Evolutionary conservation across 2,329 filamentous ascomycete species (phyloP), one percentile per base, ranked within the genome.

Genomic region (Neonectria neomacrospora): DNA sequence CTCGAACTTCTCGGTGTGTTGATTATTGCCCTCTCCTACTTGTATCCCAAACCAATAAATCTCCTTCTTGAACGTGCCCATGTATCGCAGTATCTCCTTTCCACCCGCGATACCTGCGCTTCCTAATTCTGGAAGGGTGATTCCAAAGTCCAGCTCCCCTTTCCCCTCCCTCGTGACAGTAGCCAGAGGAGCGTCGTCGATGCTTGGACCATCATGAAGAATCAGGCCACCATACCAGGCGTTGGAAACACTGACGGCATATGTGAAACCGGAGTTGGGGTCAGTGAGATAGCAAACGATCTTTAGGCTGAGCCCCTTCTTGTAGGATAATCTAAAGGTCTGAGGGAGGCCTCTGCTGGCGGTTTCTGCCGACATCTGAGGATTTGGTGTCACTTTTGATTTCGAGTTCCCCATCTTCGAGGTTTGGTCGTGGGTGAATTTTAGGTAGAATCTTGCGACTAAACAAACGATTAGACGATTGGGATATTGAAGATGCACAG

Each of bases 1-100:
- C 47, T 65, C 50, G 22, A 72, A 73, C 9, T 56, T 52, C 16
- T 71, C 71, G 9, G 60, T 8, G 2, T 44, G 55, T 5, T 18
- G 14, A 20, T 22, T 32, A 14, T 42, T 5, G 5, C 59, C 55
- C 23, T 63, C 26, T 6, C 50, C 39, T 3, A 53, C 54, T 32
- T 60, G 44, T 10, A 65, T 57, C 3, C 55, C 59, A 32, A 70
- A 66, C 44, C 59, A 69, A 30, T 58, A 53, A 3, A 26, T 16
- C 16, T 63, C 54, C 3, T 34, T 48, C 22, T 44, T 41, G 1
- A 30, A 5, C 5, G 12, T 50, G 8, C n/a, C 28, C 7, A 39
- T 34, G 3, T 54, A 45, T 7, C 47, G 55, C 7, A 65, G 37
- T 5, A 67, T 61, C 44, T 60, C 50, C 1, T 57, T 45, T n/a